Base-by-base conservation (phyloP, 225 moss, liverwort and hornwort species). In the Takakia lepidozioides region DNA sequence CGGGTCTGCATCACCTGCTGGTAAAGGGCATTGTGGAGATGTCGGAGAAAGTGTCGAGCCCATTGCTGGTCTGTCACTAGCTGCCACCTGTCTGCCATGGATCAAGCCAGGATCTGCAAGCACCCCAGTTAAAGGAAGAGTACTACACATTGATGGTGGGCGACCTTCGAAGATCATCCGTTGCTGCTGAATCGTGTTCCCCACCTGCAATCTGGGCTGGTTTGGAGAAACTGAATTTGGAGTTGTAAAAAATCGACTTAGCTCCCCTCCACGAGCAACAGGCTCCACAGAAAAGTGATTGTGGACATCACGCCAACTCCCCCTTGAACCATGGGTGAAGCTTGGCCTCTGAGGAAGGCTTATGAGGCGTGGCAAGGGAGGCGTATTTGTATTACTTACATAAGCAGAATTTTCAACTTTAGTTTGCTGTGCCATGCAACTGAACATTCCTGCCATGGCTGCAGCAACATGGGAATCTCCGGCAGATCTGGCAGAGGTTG, bases 381-480 rank as follows among this genome's bases (percentile, higher is more conserved):
- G 43, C 15, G 16, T 8, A 25, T 34, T 10, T 1, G 2, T 30
- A 4, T 41, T 17, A 16, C 19, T 14, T 30, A 32, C 15, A 41
- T 5, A 10, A 38, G 49, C 27, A 30, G 14, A 18, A 4, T 30
- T 14, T 61, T 35, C 51, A 18, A 5, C 52, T 52, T 61, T 42
- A 11, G 47, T 57, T 19, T 48, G 43, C 38, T 53, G 64, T 25
- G 72, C 64, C 77, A 68, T 65, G 54, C 72, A 65, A 23, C 72
- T 67, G 47, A 77, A 72, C 68, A 64, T 72, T n/a, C 64, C 72
- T 22, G 72, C 67, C 71, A 72, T 68, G 27, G 68, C 57, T 16
- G 68, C 71, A 1, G 72, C 64, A 18, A 77, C 70, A 14, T 68
- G 53, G 44, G 68, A 61, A 45, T 76, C 67, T 3, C 60, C 71